Conservation (phyloP, 345 rosid genomes). For the Citrus inodora region DNA sequence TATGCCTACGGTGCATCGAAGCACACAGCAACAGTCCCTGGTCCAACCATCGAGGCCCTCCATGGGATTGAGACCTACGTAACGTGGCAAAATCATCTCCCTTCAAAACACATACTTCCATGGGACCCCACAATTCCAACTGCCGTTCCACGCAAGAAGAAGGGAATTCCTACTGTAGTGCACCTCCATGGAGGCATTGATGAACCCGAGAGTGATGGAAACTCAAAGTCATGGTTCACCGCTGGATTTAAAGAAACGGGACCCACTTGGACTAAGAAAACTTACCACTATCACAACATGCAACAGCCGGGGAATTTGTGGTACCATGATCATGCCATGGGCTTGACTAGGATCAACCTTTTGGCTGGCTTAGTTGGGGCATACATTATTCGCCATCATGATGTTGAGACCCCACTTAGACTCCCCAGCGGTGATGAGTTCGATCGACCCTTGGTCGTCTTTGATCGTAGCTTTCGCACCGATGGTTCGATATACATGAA, state of each 20-base stretch:
- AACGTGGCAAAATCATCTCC: conserved; percentile 88
- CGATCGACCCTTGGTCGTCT: conserved; percentile 61
- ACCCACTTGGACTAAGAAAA: conserved; percentile 54
- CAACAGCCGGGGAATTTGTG: conserved; percentile 92
- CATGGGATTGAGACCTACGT: conserved; percentile 55
- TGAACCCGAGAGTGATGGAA: conserved; percentile 79
- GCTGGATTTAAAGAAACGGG: conserved; percentile 56
- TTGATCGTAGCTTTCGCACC: conserved; percentile 64
- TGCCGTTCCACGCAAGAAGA: conserved; percentile 37
- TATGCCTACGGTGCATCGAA: conserved; percentile 71
- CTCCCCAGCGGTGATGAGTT: conserved; percentile 54
- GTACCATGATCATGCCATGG: conserved; percentile 96
- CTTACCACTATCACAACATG: conserved; percentile 50
- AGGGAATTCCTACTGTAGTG: conserved; percentile 87
- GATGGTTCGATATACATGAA: conserved; percentile 86
- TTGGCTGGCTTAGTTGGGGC: conserved; percentile 85
- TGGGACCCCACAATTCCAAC: conserved; percentile 91
- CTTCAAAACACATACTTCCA: conserved; percentile 73
- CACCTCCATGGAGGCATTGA: conserved; percentile 87
- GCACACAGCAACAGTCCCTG: conserved; percentile 68
- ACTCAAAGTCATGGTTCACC: conserved; percentile 81
- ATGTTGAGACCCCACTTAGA: conserved; percentile 49
- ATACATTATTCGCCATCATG: conserved; percentile 58
- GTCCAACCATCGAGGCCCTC: conserved; percentile 89
- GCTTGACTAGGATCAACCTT: conserved; percentile 83